phyloP scores from a whole-genome alignment of 2,329 filamentous ascomycete species.

The Stromatinia cepivora region DNA sequence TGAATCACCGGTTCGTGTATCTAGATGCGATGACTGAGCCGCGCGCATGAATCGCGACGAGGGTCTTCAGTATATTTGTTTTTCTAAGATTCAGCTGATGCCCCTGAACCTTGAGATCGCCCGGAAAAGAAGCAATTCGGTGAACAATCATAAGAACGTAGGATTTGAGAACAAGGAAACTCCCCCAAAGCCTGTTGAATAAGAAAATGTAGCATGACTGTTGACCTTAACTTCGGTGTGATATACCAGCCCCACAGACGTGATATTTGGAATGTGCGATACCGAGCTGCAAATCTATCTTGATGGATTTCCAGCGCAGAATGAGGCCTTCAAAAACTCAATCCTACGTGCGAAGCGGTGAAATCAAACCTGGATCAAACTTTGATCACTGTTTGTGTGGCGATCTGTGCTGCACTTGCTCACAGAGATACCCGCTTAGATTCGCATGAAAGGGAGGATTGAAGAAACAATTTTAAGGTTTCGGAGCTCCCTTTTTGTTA shows the following conservation, averaged over 20 bases:
- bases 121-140: not conserved
- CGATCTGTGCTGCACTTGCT: conserved; percentile 15
- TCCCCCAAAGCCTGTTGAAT: not conserved
- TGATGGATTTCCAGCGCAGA: not conserved
- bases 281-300: not conserved
- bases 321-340: not conserved
- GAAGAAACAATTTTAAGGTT: not conserved
- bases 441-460: not conserved
- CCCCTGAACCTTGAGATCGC: not conserved
- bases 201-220: not conserved
- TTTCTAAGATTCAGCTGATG: not conserved
- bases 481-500: not conserved
- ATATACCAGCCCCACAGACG: not conserved
- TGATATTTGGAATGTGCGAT: not conserved
- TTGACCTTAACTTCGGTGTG: not conserved
- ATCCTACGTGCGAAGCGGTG: not conserved
- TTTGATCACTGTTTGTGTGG: not conserved
- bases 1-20: not conserved
- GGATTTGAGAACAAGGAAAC: not conserved
- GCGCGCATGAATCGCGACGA: not conserved
- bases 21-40: not conserved
- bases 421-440: not conserved
- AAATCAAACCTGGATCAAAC: not conserved
- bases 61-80: not conserved
- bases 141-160: not conserved